Conservation (phyloP, 805 yeast genomes). For the Torulaspora microellipsoides region DNA sequence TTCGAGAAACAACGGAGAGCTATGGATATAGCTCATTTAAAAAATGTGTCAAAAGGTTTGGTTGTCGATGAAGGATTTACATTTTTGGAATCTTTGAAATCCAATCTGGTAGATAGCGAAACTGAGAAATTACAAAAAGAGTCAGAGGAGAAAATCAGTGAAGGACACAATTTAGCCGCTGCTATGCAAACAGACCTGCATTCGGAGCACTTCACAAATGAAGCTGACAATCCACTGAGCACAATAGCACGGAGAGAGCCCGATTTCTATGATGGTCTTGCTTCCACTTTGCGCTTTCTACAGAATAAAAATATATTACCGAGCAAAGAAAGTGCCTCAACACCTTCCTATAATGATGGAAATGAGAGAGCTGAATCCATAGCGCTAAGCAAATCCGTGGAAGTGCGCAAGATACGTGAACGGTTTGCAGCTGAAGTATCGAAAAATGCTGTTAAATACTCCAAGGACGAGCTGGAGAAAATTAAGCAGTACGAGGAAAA, state of each 20-base stretch:
- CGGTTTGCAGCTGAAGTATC: background rate
- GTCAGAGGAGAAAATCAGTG: background rate
- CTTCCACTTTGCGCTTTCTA: slow-evolving; percentile 27
- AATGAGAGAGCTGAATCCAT: background rate
- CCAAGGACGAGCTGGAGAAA: slow-evolving; percentile 4
- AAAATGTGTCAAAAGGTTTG: slow-evolving; percentile 22
- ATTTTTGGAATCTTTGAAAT: slow-evolving; percentile 24
- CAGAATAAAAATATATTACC: slow-evolving; percentile 16
- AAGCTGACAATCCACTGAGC: background rate
- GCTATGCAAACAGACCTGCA: background rate
- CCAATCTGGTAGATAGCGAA: slow-evolving; percentile 6
- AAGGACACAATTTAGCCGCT: background rate
- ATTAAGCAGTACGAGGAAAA: slow-evolving; percentile 21
- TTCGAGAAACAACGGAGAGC: slow-evolving; percentile 19
- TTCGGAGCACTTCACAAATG: background rate
- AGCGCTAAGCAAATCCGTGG: background rate
- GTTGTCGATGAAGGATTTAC: slow-evolving; percentile 41
- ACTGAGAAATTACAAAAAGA: background rate
- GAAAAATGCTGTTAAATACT: background rate
- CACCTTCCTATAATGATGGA: background rate
- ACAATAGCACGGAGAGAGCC: background rate
- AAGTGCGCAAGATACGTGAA: slow-evolving; percentile 3
- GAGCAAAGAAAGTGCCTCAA: slow-evolving; percentile 1
- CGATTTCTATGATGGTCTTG: slow-evolving; percentile 29
- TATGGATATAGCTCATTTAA: slow-evolving; percentile 16